These are phyloP conservation scores for Trametes coccinea DNA, from an alignment of 768 basidiomycete species.

Conservation along the genomic window DNA sequence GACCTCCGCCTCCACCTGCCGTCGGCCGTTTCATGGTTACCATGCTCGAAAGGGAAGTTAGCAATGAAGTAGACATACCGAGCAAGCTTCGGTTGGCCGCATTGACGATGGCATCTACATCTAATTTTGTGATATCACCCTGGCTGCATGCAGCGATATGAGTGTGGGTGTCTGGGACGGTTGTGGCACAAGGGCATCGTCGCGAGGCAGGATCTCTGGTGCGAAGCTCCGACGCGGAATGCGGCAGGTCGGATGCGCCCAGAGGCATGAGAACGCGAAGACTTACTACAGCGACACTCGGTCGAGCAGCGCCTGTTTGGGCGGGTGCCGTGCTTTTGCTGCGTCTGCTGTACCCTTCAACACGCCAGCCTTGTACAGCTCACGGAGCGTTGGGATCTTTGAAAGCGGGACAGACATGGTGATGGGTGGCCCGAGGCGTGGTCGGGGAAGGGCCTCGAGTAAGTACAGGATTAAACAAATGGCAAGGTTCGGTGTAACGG, in stretches of 20 bases:
- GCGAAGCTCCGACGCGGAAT: not conserved
- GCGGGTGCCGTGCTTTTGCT: constrained; percentile 38
- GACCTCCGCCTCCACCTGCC: constrained; percentile 77
- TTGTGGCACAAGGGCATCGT: constrained; percentile 9
- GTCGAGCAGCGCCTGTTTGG: constrained; percentile 45
- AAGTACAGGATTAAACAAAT: not conserved
- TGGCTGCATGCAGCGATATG: constrained; percentile 45
- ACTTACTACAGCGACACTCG: constrained; percentile 71
- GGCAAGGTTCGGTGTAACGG: not conserved
- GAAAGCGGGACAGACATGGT: constrained; percentile 37
- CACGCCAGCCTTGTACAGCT: constrained; percentile 48
- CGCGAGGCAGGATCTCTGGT: constrained; percentile 1
- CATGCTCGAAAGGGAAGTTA: constrained; percentile 5
- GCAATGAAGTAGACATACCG: constrained; percentile 42
- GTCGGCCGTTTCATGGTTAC: constrained; percentile 1
- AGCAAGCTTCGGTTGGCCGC: constrained; percentile 75
- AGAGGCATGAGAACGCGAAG: not conserved
- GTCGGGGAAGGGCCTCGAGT: not conserved
- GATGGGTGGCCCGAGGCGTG: not conserved
- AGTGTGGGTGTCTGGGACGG: not conserved
- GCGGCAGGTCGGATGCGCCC: not conserved
- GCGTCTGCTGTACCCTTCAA: constrained; percentile 38
- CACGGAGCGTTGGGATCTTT: constrained; percentile 56
- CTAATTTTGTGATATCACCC: constrained; percentile 74
- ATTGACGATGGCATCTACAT: constrained; percentile 77